Evolutionary conservation across 306 rosid genomes (phyloP).

Genomic region (Leucaena leucocephala): DNA sequence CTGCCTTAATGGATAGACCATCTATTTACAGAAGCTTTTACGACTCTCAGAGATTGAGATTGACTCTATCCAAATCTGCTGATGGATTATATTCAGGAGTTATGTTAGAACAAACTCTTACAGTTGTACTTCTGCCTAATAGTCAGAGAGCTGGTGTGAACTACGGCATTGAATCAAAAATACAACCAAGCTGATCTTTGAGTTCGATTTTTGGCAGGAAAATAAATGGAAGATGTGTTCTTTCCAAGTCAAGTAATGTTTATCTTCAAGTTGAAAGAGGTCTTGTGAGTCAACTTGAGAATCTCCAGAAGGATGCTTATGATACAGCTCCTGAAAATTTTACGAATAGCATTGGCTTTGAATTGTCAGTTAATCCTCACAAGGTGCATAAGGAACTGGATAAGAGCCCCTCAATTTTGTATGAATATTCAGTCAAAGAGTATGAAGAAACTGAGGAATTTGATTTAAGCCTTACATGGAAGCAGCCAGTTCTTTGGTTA

Average conservation of each 20-base stretch:
- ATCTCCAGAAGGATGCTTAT: slow-evolving; percentile 50
- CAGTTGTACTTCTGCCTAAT: slow-evolving; percentile 77
- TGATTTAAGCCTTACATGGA: slow-evolving; percentile 87
- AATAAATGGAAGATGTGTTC: slow-evolving; percentile 72
- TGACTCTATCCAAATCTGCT: slow-evolving; percentile 47
- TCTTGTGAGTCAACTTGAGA: slow-evolving; percentile 61
- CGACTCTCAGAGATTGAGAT: slow-evolving; percentile 81
- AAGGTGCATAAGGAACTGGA: slow-evolving; percentile 59
- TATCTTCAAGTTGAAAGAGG: slow-evolving; percentile 72
- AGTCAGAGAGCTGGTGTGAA: slow-evolving; percentile 40
- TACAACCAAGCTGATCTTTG: slow-evolving; percentile 88
- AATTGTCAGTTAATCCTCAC: slow-evolving; percentile 71
- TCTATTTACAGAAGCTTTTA: slow-evolving; percentile 91
- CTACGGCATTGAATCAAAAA: slow-evolving; percentile 45
- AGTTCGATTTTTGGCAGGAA: slow-evolving; percentile 84
- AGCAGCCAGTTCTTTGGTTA: slow-evolving; percentile 76
- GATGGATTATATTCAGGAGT: slow-evolving; percentile 55
- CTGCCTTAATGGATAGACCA: slow-evolving; percentile 85
- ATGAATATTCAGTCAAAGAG: slow-evolving; percentile 64
- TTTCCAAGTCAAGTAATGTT: slow-evolving; percentile 78
- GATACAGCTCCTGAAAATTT: slow-evolving; percentile 47
- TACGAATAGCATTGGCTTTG: slow-evolving; percentile 59
- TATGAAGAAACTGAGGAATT: slow-evolving; percentile 54
- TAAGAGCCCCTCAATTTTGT: slow-evolving; percentile 55
- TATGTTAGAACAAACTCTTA: slow-evolving; percentile 83